Percentiles rank a stretch among this genome's conserved stretches.
Evolutionary conservation across 331 rosid species (phyloP).

Genomic region (Phaseolus coccineus): DNA sequence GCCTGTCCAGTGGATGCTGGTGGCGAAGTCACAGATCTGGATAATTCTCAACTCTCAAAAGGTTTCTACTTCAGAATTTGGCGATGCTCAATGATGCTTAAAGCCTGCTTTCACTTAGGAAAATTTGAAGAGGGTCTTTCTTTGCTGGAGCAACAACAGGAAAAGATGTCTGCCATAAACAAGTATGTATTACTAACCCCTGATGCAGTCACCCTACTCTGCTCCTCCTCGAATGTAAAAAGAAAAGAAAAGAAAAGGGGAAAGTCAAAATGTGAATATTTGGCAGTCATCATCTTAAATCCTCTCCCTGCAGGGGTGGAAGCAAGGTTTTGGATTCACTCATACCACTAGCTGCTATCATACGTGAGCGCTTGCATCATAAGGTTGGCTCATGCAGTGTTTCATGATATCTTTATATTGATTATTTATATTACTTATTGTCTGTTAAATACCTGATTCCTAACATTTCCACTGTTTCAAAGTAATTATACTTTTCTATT

Average conservation of each 20-base stretch:
- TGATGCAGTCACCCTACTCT: conserved; percentile 23
- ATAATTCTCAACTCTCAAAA: conserved; percentile 57
- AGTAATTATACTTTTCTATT: not conserved
- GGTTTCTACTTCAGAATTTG: conserved; percentile 72
- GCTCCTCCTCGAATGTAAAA: conserved; percentile 14
- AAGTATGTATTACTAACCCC: conserved; percentile 57
- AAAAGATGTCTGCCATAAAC: conserved; percentile 56
- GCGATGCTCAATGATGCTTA: conserved; percentile 79
- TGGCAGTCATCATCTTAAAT: conserved; percentile 46
- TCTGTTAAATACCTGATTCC: conserved; percentile 22
- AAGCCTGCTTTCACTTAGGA: conserved; percentile 78
- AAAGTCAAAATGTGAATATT: conserved; percentile 19
- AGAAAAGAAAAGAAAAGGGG: not conserved
- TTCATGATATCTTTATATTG: conserved; percentile 28
- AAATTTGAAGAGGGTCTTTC: conserved; percentile 91
- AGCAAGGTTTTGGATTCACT: conserved; percentile 70
- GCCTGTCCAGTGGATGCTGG: conserved; percentile 49
- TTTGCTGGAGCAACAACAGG: conserved; percentile 72
- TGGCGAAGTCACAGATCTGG: conserved; percentile 49
- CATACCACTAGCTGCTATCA: conserved; percentile 67
- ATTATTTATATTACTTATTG: not conserved
- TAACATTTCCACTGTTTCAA: conserved; percentile 22
- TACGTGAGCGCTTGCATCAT: conserved; percentile 68
- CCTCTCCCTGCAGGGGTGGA: conserved; percentile 69
- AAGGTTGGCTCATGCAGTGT: conserved; percentile 65